Evolutionary conservation across 495 filamentous ascomycete genomes (phyloP), one percentile per base, ranked within the genome.

Genomic region (Penicillium flavigenum): DNA sequence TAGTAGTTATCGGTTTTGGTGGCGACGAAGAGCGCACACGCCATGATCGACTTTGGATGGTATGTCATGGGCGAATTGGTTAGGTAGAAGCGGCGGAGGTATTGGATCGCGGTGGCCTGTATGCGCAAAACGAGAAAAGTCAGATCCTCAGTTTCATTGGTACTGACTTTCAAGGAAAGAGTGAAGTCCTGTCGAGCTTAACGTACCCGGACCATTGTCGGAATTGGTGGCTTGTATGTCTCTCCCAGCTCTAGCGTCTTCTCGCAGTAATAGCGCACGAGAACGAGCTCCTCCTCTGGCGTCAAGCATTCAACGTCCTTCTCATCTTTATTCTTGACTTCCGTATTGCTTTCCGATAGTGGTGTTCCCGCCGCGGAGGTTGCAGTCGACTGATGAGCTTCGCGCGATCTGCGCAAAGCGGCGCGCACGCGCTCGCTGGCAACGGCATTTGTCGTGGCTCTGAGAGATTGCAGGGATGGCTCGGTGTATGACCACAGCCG

Each of bases 31-130:
- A 98, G 81, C 39, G 90, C 88, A 36, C 90, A 88, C 27, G 88
- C 84, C 63, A 95, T 84, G 68, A 98, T 92, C 54, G 86, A 83
- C 60, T 88, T 88, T 0, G 92, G 92, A 59, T 91, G 89, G 69
- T 97, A 96, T 38, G 92, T 96, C 88, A 98, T 93, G 54, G 90
- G 84, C 36, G 89, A 94, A 72, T 96, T 96, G 58, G 87, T 90
- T 24, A 96, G 81, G 74, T 97, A 98, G 79, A 98, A 97, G 54
- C 94, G 88, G 51, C 88, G 86, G 44, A 98, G 83, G 72, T 92
- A 97, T 72, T 93, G 89, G 43, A 94, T 87, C 31, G 91, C 91
- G 29, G 95, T 98, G 8, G 92, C 90, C 83, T 89, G 67, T 59
- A 34, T 26, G 31, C 17, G 17, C 7, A 44, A 8, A 22, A 20